Percentiles rank a stretch among this genome's conserved stretches.
Conservation (phyloP, 2,329 filamentous ascomycete species). For the Penicillium hordei region DNA sequence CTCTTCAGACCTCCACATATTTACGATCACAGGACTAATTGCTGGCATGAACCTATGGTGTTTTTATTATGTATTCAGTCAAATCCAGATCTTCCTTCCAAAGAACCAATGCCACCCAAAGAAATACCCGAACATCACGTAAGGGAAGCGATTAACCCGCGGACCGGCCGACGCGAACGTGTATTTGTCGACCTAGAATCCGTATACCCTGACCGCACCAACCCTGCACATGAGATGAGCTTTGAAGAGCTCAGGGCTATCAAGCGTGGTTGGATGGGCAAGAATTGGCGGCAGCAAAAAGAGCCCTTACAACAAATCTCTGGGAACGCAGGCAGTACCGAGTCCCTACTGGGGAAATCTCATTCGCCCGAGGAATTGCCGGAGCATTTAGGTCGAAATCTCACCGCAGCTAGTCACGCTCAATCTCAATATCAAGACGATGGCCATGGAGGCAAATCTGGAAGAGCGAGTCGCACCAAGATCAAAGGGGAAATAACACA, state of each 20-base stretch:
- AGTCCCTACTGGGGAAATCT: conserved; percentile 16
- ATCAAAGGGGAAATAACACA: conserved; percentile 64
- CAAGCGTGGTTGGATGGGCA: conserved; percentile 65
- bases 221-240: conserved; percentile 72
- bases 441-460: conserved; percentile 31
- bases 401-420: conserved; percentile 27
- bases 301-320: conserved; percentile 59
- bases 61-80: conserved; percentile 55
- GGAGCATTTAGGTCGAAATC: conserved; percentile 34
- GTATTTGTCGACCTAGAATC: conserved; percentile 84
- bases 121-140: conserved; percentile 70
- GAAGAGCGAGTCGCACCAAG: conserved; percentile 70
- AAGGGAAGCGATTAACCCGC: conserved; percentile 78
- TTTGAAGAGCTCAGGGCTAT: conserved; percentile 89
- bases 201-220: conserved; percentile 75
- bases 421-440: conserved; percentile 22
- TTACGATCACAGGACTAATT: conserved; percentile 98
- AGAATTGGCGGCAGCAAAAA: conserved; percentile 52
- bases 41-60: conserved; percentile 47
- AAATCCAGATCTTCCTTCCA: conserved; percentile 40
- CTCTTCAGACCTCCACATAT: conserved; percentile 60
- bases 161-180: conserved; percentile 78
- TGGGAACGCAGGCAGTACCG: conserved; percentile 31
- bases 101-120: conserved; percentile 46
- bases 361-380: conserved; percentile 28